A percentile compares a stretch with the other conserved stretches of the same genome.
These are phyloP conservation scores for Colletotrichum graminicola DNA, from an alignment of 2,329 filamentous ascomycete species.

Conservation along the genomic window DNA sequence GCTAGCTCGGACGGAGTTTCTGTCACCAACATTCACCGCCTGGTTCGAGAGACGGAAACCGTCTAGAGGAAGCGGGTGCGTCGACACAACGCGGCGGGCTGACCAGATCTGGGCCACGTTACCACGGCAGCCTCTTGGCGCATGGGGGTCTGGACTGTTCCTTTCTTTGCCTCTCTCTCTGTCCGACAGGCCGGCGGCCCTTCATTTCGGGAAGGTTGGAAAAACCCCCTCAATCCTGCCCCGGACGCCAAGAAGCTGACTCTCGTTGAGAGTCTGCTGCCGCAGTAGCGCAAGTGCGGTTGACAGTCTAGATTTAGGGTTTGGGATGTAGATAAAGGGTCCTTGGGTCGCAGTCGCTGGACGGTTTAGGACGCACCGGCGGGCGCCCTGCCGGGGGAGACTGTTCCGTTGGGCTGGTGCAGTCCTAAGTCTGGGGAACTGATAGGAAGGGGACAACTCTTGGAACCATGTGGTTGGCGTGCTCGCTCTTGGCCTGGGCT, in stretches of 20 bases:
- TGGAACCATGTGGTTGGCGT: slow-evolving; percentile 26
- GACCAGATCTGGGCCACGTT: slow-evolving; percentile 21
- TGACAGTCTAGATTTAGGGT: slow-evolving; percentile 34
- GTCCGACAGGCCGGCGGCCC: slow-evolving; percentile 8
- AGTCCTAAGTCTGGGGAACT: slow-evolving; percentile 35
- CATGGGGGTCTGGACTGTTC: slow-evolving; percentile 19
- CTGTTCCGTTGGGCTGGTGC: slow-evolving; percentile 36
- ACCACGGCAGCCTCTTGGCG: slow-evolving; percentile 31
- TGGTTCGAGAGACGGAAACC: slow-evolving; percentile 30
- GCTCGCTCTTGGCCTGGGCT: slow-evolving; percentile 10
- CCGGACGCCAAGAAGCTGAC: slow-evolving; percentile 37
- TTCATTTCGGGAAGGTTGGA: slow-evolving; percentile 27
- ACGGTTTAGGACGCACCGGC: slow-evolving; percentile 35
- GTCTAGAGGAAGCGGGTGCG: slow-evolving; percentile 31
- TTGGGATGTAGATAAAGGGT: slow-evolving; percentile 38
- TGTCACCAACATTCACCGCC: slow-evolving; percentile 30
- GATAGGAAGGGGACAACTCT: slow-evolving; percentile 26
- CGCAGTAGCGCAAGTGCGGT: slow-evolving; percentile 23
- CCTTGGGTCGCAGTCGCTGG: slow-evolving; percentile 38
- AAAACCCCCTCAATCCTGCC: slow-evolving; percentile 31
- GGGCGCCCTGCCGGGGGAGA: slow-evolving; percentile 30
- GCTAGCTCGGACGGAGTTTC: slow-evolving; percentile 25
- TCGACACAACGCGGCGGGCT: neutral
- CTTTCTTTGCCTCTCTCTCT: neutral
- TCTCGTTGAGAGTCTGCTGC: slow-evolving; percentile 29